Base-by-base conservation (phyloP, 768 basidiomycete species). In the Leccinum ochraceum region DNA sequence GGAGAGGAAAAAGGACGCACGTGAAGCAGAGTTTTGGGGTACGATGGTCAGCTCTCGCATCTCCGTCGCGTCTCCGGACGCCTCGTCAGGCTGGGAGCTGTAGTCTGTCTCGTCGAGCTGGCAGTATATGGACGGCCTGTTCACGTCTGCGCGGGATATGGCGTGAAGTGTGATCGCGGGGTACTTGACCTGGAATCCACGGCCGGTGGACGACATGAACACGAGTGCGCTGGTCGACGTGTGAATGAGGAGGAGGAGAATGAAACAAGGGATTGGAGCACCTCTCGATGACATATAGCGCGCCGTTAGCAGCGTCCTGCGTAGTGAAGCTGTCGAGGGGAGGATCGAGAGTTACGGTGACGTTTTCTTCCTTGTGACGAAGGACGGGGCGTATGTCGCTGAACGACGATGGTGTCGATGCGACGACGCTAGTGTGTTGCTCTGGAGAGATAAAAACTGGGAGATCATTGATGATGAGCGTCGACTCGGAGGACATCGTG, bases 121-220 rank as follows among this genome's bases (percentile, higher is more conserved):
- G 71, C 95, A 97, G 74, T 98, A 98, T 70, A 98, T 83, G 7
- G 86, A 89, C 4, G 91, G 87, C 0, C 79, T 81, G 9, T 75
- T 60, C 2, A 55, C 60, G 48, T 85, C 83, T 3, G 83, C 81
- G 50, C 94, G 87, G 1, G 94, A 92, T 57, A 95, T 83, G 26
- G 97, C 97, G 67, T 99, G 97, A 2, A 99, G 83, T 1, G 94
- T 96, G 69, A 99, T 91, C 6, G 88, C 80, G 10, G 92, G 94
- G 73, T 96, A 98, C 59, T 87, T 80, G 69, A 98, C 84, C 64
- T 90, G 86, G 75, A 98, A 89, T 16, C 93, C 94, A 49, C 79
- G 78, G 16, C 86, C 86, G 1, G 85, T 79, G 11, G 83, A 68
- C 3, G 90, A 86, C 75, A 91, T 83, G 81, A 92, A 96, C 3